Percentiles rank a stretch among this genome's conserved stretches.
These are phyloP conservation scores for Ensete glaucum DNA, from an alignment of 176 grass and related monocot species.

Conservation along the genomic window DNA sequence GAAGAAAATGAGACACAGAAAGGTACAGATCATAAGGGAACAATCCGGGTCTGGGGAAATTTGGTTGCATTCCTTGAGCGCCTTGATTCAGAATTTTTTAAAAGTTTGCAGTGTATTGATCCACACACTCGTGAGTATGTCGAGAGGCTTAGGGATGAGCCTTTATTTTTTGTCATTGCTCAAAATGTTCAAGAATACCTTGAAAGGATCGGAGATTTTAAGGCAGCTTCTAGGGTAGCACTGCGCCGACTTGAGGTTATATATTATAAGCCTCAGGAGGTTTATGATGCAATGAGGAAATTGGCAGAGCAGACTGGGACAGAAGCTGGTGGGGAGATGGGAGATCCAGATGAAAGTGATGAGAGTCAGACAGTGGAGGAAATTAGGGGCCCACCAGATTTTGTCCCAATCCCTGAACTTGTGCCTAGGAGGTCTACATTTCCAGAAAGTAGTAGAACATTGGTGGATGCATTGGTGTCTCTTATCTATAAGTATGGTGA, in stretches of 20 bases:
- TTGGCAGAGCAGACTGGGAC: slow-evolving; percentile 51
- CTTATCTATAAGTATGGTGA: slow-evolving; percentile 79
- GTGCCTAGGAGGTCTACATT: slow-evolving; percentile 75
- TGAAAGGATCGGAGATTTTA: slow-evolving; percentile 55
- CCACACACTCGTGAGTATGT: slow-evolving; percentile 89
- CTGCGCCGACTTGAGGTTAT: slow-evolving; percentile 70
- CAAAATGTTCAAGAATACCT: slow-evolving; percentile 91
- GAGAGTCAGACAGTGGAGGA: slow-evolving; percentile 35
- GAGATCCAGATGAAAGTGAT: slow-evolving; percentile 6
- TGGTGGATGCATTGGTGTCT: slow-evolving; percentile 78
- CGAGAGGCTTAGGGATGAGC: slow-evolving; percentile 87
- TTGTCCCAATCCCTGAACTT: slow-evolving; percentile 65
- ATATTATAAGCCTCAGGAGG: slow-evolving; percentile 96
- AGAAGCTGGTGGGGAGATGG: slow-evolving; percentile 43
- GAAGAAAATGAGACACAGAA: slow-evolving; percentile 82
- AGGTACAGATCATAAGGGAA: slow-evolving; percentile 54
- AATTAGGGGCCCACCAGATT: slow-evolving; percentile 47
- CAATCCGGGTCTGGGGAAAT: slow-evolving; percentile 67
- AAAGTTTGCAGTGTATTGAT: slow-evolving; percentile 75
- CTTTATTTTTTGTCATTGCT: slow-evolving; percentile 77
- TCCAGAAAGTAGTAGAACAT: slow-evolving; percentile 56
- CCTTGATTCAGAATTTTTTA: slow-evolving; percentile 84
- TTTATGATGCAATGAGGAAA: slow-evolving; percentile 88
- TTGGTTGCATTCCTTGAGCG: slow-evolving; percentile 86
- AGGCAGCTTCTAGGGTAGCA: slow-evolving; percentile 73